A percentile compares a stretch with the other conserved stretches of the same genome.
phyloP scores from a whole-genome alignment of 164 flowering plant species.

The Annona cherimola region DNA sequence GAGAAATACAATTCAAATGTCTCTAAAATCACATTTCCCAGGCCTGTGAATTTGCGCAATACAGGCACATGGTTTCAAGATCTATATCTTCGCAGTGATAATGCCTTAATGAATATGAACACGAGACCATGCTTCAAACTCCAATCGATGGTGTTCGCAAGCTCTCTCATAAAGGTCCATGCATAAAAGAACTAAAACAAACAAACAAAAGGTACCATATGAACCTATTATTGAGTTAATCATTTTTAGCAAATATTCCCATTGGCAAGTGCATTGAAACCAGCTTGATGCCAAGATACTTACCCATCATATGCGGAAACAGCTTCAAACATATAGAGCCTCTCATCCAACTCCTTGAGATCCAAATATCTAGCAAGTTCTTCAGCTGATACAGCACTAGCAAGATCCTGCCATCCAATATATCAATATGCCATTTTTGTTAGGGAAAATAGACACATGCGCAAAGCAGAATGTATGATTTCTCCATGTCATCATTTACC shows the following conservation, averaged over 20 bases:
- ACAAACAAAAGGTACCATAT: no score
- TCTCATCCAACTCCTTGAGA: constrained; percentile 87
- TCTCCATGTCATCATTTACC: background rate
- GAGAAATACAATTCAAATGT: background rate
- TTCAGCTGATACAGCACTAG: constrained; percentile 69
- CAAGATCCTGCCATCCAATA: constrained; percentile 59
- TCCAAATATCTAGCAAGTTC: constrained; percentile 87
- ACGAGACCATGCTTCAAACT: no score
- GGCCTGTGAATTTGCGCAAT: background rate
- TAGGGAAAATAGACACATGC: background rate
- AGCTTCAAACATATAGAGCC: constrained; percentile 76
- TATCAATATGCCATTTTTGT: background rate
- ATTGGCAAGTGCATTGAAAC: background rate
- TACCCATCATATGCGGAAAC: constrained; percentile 93
- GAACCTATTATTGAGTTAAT: no score
- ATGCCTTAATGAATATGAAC: no score
- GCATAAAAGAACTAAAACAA: no score
- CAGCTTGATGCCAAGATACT: constrained; percentile 6
- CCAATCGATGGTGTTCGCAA: no score
- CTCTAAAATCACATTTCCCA: background rate
- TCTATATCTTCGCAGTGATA: background rate
- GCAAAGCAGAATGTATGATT: background rate
- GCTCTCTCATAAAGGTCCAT: no score
- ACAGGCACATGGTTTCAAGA: background rate
- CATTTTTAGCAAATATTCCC: no score